phyloP scores from a whole-genome alignment of 176 grass and related monocot genomes.

The Rhynchospora breviuscula region DNA sequence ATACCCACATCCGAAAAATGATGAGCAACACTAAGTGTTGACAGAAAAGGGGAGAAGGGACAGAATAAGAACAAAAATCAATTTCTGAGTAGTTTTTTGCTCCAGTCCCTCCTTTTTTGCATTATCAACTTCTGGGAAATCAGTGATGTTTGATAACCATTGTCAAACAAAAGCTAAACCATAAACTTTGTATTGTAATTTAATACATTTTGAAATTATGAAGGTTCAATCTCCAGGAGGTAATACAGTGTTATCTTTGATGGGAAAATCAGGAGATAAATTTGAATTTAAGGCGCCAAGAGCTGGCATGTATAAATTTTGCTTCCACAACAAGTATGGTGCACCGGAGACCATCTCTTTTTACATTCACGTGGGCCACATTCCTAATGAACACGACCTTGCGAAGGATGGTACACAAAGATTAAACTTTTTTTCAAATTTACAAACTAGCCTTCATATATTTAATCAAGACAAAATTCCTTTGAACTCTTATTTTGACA shows the following conservation, averaged over 20 bases:
- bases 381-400: slow-evolving; percentile 91
- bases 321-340: slow-evolving; percentile 89
- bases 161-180: background rate
- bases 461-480: background rate
- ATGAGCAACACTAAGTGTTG: too few relatives aligned
- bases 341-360: slow-evolving; percentile 96
- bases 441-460: background rate
- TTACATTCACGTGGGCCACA: slow-evolving; percentile 98
- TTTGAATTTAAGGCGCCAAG: slow-evolving; percentile 92
- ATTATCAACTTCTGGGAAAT: background rate
- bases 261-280: slow-evolving; percentile 92
- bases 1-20: too few relatives aligned
- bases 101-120: too few relatives aligned
- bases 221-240: slow-evolving; percentile 79
- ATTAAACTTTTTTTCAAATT: background rate
- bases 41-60: too few relatives aligned
- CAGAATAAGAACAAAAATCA: too few relatives aligned
- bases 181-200: background rate
- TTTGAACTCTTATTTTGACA: background rate
- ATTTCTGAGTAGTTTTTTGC: too few relatives aligned
- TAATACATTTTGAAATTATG: background rate
- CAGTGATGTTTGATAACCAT: background rate
- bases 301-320: slow-evolving; percentile 97
- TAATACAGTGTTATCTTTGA: slow-evolving; percentile 61
- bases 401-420: slow-evolving; percentile 76